phyloP scores from a whole-genome alignment of 2,329 filamentous ascomycete genomes.

The Trichoderma sp. region DNA sequence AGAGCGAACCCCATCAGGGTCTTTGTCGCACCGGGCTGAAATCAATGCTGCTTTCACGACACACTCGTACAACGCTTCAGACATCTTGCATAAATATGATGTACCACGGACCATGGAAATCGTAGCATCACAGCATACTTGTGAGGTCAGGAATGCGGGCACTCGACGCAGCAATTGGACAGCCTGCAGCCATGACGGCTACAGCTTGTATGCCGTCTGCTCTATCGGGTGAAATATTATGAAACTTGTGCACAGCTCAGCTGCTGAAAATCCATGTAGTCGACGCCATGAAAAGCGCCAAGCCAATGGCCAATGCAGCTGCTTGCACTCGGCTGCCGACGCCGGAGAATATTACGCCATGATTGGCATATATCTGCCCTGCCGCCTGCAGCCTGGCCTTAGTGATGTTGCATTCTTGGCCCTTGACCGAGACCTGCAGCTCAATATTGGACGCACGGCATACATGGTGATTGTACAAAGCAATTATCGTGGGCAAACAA shows the following conservation, averaged over 20 bases:
- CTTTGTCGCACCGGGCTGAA: background rate
- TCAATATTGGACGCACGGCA: background rate
- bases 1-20: background rate
- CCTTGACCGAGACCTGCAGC: background rate
- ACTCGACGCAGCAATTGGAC: background rate
- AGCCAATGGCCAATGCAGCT: constrained; percentile 5
- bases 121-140: background rate
- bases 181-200: background rate
- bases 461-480: background rate
- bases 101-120: background rate
- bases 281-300: background rate
- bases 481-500: background rate
- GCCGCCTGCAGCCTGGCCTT: background rate
- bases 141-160: background rate
- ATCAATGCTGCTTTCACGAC: background rate
- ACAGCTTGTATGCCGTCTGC: background rate
- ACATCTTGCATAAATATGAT: background rate
- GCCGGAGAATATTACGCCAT: background rate
- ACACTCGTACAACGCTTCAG: background rate
- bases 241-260: background rate
- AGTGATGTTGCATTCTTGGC: background rate
- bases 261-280: constrained; percentile 1
- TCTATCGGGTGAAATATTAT: background rate
- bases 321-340: background rate
- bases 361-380: background rate